These are phyloP conservation scores for Aspergillus sp. DNA, from an alignment of 2,329 filamentous ascomycete species.

Conservation along the genomic window DNA sequence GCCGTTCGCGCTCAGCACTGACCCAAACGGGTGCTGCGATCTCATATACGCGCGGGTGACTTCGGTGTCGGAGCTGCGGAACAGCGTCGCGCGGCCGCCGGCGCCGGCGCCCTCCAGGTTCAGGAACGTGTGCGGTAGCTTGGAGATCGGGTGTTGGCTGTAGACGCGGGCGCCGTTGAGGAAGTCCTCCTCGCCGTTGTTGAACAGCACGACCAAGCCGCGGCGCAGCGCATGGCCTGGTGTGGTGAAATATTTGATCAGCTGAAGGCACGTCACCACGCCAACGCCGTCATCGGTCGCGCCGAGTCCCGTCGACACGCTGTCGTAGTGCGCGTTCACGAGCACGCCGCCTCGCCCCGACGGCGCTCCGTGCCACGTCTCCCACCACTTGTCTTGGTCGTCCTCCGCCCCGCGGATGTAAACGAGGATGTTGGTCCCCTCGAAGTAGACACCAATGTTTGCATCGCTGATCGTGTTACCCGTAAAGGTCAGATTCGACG, in stretches of 20 bases:
- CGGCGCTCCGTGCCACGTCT: conserved; percentile 46
- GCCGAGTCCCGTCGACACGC: conserved; percentile 85
- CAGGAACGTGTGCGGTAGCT: conserved; percentile 80
- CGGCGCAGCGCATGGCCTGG: conserved; percentile 69
- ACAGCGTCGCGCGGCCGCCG: conserved; percentile 81
- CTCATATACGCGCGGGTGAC: conserved; percentile 75
- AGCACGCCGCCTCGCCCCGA: conserved; percentile 71
- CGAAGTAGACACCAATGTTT: conserved; percentile 69
- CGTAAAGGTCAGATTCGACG: conserved; percentile 73
- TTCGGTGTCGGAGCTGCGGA: conserved; percentile 83
- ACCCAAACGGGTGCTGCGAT: conserved; percentile 74
- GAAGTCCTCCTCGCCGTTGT: conserved; percentile 94
- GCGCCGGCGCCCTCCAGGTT: conserved; percentile 95
- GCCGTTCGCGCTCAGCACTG: conserved; percentile 76
- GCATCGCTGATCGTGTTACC: conserved; percentile 39
- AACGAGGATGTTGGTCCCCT: conserved; percentile 87
- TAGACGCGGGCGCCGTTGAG: conserved; percentile 85
- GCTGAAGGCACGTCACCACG: conserved; percentile 78
- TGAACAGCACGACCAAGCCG: conserved; percentile 81
- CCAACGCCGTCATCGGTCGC: conserved; percentile 93
- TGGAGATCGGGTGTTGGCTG: conserved; percentile 74
- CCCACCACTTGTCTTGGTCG: conserved; percentile 72
- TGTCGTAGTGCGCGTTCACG: conserved; percentile 94
- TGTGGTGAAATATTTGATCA: conserved; percentile 81
- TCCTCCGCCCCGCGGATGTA: conserved; percentile 84